Conservation (phyloP, 148 eudicot species). For the Euryodendron excelsum region DNA sequence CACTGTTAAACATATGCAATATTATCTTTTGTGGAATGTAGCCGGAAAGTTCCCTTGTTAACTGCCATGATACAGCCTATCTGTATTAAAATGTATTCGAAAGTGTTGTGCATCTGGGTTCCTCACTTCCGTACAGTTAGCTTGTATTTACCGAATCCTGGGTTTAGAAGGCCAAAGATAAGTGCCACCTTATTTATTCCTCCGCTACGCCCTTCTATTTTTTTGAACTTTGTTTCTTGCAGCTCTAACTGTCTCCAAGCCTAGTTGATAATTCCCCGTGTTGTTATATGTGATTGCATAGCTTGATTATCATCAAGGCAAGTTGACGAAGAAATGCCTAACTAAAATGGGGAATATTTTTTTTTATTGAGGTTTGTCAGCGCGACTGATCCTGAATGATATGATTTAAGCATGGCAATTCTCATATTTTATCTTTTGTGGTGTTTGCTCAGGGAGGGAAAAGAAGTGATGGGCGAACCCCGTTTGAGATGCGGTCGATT, state of each 20-base stretch:
- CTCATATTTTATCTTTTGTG: slow-evolving; percentile 7
- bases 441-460: slow-evolving; percentile 64
- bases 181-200: background rate
- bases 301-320: background rate
- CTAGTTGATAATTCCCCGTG: background rate
- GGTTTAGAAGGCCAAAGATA: background rate
- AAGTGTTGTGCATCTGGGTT: background rate
- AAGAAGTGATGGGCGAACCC: slow-evolving; percentile 96
- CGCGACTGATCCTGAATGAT: background rate
- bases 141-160: background rate
- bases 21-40: background rate
- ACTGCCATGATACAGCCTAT: background rate
- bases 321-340: background rate
- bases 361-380: background rate
- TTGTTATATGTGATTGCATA: background rate
- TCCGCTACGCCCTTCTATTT: background rate
- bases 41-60: background rate
- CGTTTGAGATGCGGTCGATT: slow-evolving; percentile 72
- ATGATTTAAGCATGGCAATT: background rate
- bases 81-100: background rate
- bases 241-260: background rate
- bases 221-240: background rate
- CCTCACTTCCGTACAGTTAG: background rate
- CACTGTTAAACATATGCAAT: background rate
- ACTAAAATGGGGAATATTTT: background rate